A percentile compares a stretch with the other conserved stretches of the same genome.
phyloP scores from a whole-genome alignment of 345 rosid genomes.

The Populus tremula region DNA sequence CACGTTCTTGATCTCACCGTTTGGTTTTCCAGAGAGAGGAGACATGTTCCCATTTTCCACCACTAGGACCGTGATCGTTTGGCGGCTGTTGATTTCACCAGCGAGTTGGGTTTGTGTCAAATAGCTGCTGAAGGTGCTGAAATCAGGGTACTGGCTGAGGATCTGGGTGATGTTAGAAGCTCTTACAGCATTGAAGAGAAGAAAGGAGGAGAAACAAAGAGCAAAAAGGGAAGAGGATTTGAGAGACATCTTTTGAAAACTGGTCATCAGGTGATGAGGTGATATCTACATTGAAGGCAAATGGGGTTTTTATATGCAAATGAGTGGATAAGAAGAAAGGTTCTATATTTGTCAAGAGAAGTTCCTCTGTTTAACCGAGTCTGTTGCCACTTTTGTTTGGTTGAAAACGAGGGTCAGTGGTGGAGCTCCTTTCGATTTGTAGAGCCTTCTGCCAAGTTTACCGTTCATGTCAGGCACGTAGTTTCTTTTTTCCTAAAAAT shows the following conservation, averaged over 20 bases:
- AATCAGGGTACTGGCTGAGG: slow-evolving; percentile 26
- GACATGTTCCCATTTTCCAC: slow-evolving; percentile 27
- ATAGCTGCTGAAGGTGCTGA: slow-evolving; percentile 27
- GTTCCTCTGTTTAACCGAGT: not conserved
- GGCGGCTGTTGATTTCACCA: slow-evolving; percentile 22
- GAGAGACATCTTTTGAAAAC: not conserved
- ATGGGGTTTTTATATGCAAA: not conserved
- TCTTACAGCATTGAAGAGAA: not conserved
- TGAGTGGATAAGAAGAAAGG: slow-evolving; percentile 1
- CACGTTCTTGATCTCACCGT: slow-evolving; percentile 1
- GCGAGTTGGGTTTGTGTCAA: slow-evolving; percentile 31
- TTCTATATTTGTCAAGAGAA: slow-evolving; percentile 6
- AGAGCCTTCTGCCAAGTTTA: not conserved
- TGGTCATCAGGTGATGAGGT: not conserved
- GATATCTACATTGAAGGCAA: not conserved
- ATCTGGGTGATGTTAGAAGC: slow-evolving; percentile 40
- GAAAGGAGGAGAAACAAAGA: slow-evolving; percentile 3
- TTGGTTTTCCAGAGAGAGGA: slow-evolving; percentile 6
- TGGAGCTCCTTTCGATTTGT: not conserved
- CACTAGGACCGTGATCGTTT: slow-evolving; percentile 36
- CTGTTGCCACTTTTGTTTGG: not conserved
- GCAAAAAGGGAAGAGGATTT: not conserved
- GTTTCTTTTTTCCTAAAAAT: not conserved
- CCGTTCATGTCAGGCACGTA: not conserved
- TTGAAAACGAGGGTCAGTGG: not conserved